Conservation (phyloP, 2,329 filamentous ascomycete genomes). For the Aspergillus cejpii region DNA sequence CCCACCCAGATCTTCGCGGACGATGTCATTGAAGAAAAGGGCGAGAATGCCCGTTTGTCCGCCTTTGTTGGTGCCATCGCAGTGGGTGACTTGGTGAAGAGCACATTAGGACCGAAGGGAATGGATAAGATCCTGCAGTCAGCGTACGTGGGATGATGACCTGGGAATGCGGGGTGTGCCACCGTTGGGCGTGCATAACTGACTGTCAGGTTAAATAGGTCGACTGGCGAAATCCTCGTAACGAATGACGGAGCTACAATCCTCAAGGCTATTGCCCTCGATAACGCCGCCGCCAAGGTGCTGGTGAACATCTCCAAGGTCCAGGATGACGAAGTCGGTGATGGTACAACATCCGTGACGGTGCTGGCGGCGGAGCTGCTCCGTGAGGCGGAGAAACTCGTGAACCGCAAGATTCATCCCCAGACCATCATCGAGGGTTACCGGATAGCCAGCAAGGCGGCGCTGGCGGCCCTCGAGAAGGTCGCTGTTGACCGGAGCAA, state of each 20-base stretch:
- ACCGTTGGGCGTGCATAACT: conserved; percentile 8
- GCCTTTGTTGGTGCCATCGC: conserved; percentile 98
- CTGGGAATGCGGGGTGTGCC: conserved; percentile 12
- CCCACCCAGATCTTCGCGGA: conserved; percentile 98
- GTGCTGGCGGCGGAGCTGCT: conserved; percentile 92
- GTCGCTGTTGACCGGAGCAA: conserved; percentile 85
- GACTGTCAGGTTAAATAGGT: conserved; percentile 47
- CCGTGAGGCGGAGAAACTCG: conserved; percentile 91
- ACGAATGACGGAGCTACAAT: conserved; percentile 99
- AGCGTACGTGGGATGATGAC: conserved; percentile 56
- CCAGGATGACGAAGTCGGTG: conserved; percentile 96
- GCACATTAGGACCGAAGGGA: conserved; percentile 91
- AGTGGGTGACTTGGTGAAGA: conserved; percentile 95
- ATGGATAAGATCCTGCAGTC: conserved; percentile 99
- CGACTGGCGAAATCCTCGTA: conserved; percentile 94
- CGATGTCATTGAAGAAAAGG: conserved; percentile 95
- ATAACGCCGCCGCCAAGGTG: conserved; percentile 97
- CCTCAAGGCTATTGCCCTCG: conserved; percentile 93
- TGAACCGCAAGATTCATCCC: conserved; percentile 97
- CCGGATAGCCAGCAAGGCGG: conserved; percentile 89
- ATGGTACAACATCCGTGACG: conserved; percentile 96
- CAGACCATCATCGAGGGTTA: conserved; percentile 99
- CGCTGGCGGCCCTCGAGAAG: conserved; percentile 74
- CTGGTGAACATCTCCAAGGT: conserved; percentile 99
- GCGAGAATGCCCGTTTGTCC: conserved; percentile 97